A percentile compares a stretch with the other conserved stretches of the same genome.
phyloP scores from a whole-genome alignment of 345 rosid genomes.

The Camelina hispida region DNA sequence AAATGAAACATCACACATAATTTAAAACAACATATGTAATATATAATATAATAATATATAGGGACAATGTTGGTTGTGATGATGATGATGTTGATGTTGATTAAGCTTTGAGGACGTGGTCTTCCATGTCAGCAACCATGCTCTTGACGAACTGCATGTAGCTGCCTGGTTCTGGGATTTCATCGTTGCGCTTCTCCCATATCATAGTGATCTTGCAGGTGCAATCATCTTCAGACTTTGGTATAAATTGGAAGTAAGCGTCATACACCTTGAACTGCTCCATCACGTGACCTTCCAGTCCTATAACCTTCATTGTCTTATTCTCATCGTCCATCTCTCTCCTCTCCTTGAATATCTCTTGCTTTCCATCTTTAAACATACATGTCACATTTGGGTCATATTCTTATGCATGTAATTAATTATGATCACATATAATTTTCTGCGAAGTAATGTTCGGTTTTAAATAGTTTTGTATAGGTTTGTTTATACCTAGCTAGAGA shows the following conservation, averaged over 20 bases:
- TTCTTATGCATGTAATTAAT: background rate
- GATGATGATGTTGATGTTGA: background rate
- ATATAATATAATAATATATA: background rate
- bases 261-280: background rate
- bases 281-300: background rate
- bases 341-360: background rate
- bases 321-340: slow-evolving; percentile 4
- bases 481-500: too few species aligned
- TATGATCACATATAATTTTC: background rate
- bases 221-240: background rate
- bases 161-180: background rate
- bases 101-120: background rate
- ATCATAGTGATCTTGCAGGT: background rate
- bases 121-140: background rate
- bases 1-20: background rate
- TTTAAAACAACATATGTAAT: background rate
- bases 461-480: background rate
- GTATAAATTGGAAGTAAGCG: background rate
- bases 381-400: background rate
- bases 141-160: background rate
- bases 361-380: background rate
- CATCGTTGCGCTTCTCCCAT: slow-evolving; percentile 5
- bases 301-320: background rate
- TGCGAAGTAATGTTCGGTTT: background rate
- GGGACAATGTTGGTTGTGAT: background rate